Conservation (phyloP, 441 rosid genomes). For the Erodium moschatum region DNA sequence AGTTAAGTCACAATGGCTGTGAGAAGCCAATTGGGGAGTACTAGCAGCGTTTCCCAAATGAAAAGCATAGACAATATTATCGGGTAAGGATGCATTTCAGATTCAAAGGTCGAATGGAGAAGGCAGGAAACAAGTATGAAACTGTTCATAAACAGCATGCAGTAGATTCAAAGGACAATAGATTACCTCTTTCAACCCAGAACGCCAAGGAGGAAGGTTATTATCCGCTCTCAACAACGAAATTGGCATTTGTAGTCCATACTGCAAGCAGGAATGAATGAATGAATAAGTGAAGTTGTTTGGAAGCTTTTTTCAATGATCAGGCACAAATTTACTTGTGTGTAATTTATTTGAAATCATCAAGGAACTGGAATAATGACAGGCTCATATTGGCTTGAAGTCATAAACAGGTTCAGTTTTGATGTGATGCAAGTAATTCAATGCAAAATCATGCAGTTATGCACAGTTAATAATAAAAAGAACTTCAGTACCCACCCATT, state of each 20-base stretch:
- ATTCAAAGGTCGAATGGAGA: too few relatives aligned
- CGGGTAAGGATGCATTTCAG: not conserved
- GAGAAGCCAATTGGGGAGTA: not conserved
- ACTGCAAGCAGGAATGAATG: conserved; percentile 43
- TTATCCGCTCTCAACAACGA: conserved; percentile 86
- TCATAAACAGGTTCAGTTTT: not conserved
- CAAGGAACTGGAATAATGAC: not conserved
- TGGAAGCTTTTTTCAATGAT: not conserved
- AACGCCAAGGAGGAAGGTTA: conserved; percentile 96
- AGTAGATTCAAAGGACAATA: not conserved
- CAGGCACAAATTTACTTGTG: not conserved
- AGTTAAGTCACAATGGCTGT: not conserved
- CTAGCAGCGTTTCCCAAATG: not conserved
- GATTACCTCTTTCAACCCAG: conserved; percentile 73
- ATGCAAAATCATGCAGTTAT: not conserved
- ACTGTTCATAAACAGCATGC: not conserved
- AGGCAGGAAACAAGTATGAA: not conserved
- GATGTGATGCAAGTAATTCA: not conserved
- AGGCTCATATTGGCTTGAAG: not conserved
- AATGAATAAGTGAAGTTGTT: conserved; percentile 19
- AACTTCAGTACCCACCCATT: not conserved
- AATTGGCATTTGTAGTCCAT: conserved; percentile 71
- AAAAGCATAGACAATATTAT: not conserved
- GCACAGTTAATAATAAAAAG: not conserved
- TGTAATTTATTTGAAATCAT: not conserved